phyloP scores from a whole-genome alignment of 345 rosid genomes.

The Populus pruinosa region DNA sequence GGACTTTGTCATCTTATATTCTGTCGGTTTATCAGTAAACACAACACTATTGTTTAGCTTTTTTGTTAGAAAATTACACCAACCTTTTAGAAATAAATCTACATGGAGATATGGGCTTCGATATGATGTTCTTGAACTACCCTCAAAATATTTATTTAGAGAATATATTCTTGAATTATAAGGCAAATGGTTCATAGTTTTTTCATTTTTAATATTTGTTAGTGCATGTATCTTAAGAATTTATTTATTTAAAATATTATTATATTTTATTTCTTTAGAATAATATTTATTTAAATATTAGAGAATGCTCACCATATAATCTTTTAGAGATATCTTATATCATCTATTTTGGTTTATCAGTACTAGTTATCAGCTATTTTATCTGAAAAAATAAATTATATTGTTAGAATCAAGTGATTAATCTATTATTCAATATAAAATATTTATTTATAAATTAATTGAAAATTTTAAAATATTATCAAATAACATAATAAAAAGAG shows the following conservation, averaged over 20 bases:
- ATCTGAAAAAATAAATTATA: no score
- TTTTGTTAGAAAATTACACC: not conserved
- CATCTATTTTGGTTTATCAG: rapidly evolving
- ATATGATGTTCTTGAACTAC: not conserved
- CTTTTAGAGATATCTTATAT: rapidly evolving
- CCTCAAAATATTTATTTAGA: not conserved
- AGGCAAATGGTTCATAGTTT: rapidly evolving
- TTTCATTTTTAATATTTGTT: no score
- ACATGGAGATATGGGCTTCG: slow-evolving; percentile 1
- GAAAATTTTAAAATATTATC: no score
- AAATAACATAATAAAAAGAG: no score
- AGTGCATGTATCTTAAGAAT: rapidly evolving
- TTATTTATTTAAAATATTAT: no score
- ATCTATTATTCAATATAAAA: rapidly evolving
- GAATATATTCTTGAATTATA: not conserved
- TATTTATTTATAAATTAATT: no score
- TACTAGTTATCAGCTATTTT: no score
- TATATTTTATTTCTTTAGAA: no score
- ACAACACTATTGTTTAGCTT: not conserved
- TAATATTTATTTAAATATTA: no score
- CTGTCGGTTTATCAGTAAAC: slow-evolving; percentile 3
- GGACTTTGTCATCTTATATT: not conserved
- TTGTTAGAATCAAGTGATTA: no score
- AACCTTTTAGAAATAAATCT: not conserved
- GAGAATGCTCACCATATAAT: no score